Evolutionary conservation across 2,329 filamentous ascomycete genomes (phyloP).

Genomic region (Sporothrix brasiliensis): DNA sequence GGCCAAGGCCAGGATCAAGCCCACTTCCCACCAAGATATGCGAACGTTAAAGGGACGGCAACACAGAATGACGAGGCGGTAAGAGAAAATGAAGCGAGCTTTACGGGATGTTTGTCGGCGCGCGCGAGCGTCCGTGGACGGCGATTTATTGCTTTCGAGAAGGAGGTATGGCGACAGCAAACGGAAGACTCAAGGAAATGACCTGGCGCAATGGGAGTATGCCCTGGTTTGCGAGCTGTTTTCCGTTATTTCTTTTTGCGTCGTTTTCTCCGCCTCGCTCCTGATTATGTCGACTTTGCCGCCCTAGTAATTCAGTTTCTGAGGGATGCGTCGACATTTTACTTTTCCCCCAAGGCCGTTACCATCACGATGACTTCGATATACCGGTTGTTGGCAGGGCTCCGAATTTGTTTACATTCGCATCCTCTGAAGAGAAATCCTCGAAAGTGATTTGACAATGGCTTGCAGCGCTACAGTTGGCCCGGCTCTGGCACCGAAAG

Average conservation of each 20-base stretch:
- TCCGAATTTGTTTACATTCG: conserved; percentile 23
- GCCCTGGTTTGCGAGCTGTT: neutral
- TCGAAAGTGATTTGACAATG: conserved; percentile 34
- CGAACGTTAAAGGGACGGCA: conserved; percentile 20
- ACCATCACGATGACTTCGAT: neutral
- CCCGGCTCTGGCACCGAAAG: conserved; percentile 15
- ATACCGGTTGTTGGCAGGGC: neutral
- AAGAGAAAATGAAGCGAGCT: conserved; percentile 8
- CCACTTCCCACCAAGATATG: conserved; percentile 3
- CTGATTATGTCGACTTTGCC: neutral
- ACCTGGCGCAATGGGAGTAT: neutral
- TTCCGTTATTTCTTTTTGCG: neutral
- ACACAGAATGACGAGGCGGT: conserved; percentile 33
- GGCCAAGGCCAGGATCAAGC: conserved; percentile 14
- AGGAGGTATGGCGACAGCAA: conserved; percentile 1
- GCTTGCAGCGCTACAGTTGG: conserved; percentile 25
- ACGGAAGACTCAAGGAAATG: neutral
- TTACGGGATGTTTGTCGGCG: neutral
- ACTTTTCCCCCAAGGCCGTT: neutral
- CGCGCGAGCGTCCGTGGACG: neutral
- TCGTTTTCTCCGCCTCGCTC: neutral
- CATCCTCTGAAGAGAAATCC: conserved; percentile 19
- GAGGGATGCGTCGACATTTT: too few relatives aligned
- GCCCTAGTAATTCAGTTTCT: neutral
- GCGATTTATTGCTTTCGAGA: neutral